These are phyloP conservation scores for Sarcodon sp. DNA, from an alignment of 768 basidiomycete species.

Conservation along the genomic window DNA sequence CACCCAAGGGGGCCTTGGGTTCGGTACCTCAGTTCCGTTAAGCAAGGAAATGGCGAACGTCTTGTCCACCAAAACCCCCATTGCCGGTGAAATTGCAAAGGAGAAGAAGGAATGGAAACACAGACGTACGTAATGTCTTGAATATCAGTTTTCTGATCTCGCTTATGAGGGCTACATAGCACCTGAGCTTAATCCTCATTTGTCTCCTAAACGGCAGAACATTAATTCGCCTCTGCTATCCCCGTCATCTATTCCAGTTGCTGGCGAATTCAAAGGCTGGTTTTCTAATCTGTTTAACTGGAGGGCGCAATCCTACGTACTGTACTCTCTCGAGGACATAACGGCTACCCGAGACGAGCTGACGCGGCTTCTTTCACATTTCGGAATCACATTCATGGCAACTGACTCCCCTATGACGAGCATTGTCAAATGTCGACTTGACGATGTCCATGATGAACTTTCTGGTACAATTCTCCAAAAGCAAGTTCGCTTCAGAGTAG, in stretches of 20 bases:
- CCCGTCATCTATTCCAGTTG: conserved; percentile 25
- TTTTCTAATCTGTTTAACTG: conserved; percentile 93
- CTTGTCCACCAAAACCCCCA: conserved; percentile 17
- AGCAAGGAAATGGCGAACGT: conserved; percentile 45
- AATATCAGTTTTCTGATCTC: background rate
- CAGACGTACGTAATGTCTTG: conserved; percentile 33
- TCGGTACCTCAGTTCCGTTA: conserved; percentile 18
- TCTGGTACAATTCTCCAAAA: conserved; percentile 42
- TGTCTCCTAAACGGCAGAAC: conserved; percentile 23
- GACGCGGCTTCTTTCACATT: conserved; percentile 44
- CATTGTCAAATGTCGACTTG: conserved; percentile 37
- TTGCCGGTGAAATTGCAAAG: conserved; percentile 23
- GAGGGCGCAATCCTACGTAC: conserved; percentile 46
- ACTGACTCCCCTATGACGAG: conserved; percentile 30
- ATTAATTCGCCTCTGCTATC: conserved; percentile 34
- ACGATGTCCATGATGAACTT: conserved; percentile 29
- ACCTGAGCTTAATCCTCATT: conserved; percentile 40
- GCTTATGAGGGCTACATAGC: conserved; percentile 22
- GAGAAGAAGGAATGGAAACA: conserved; percentile 38
- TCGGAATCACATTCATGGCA: conserved; percentile 51
- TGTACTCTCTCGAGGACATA: conserved; percentile 46
- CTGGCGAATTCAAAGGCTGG: conserved; percentile 84
- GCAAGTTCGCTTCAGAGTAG: conserved; percentile 73
- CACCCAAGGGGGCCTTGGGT: conserved; percentile 18
- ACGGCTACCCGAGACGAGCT: conserved; percentile 53